Percentiles rank a stretch among this genome's conserved stretches.
These are phyloP conservation scores for Neonectria hederae DNA, from an alignment of 2,329 filamentous ascomycete genomes.

Conservation along the genomic window DNA sequence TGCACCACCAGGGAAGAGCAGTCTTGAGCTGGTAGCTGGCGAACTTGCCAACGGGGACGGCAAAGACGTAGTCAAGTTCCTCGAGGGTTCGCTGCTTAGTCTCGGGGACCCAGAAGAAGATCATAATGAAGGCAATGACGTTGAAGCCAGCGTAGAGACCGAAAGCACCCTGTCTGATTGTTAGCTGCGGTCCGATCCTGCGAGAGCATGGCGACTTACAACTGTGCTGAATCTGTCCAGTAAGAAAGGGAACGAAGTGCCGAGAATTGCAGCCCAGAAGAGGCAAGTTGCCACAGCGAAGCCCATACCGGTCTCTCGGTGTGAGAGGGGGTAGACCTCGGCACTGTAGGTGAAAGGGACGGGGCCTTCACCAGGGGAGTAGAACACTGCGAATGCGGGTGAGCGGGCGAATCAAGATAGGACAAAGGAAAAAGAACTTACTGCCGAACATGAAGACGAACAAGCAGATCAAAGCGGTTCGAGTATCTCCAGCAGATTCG, in stretches of 20 bases:
- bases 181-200: not conserved
- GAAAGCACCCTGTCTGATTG: slow-evolving; percentile 48
- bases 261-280: slow-evolving; percentile 62
- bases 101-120: slow-evolving; percentile 60
- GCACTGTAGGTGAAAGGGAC: slow-evolving; percentile 71
- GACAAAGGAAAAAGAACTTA: not conserved
- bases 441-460: slow-evolving; percentile 71
- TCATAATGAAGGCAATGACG: slow-evolving; percentile 62
- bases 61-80: slow-evolving; percentile 62
- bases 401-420: not conserved
- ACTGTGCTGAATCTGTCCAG: slow-evolving; percentile 47
- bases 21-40: slow-evolving; percentile 45
- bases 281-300: slow-evolving; percentile 70
- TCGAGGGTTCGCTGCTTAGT: slow-evolving; percentile 64
- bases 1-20: slow-evolving; percentile 34
- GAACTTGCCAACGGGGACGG: slow-evolving; percentile 56
- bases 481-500: slow-evolving; percentile 49
- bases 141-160: slow-evolving; percentile 67
- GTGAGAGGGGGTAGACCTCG: slow-evolving; percentile 71
- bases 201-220: not conserved
- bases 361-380: slow-evolving; percentile 71
- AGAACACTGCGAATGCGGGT: slow-evolving; percentile 55
- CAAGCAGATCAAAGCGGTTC: slow-evolving; percentile 65
- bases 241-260: slow-evolving; percentile 62
- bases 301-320: slow-evolving; percentile 71